Evolutionary conservation across 1,139 yeast species (phyloP), one percentile per base, ranked within the genome.

Genomic region (Scheffersomyces illinoinensis): DNA sequence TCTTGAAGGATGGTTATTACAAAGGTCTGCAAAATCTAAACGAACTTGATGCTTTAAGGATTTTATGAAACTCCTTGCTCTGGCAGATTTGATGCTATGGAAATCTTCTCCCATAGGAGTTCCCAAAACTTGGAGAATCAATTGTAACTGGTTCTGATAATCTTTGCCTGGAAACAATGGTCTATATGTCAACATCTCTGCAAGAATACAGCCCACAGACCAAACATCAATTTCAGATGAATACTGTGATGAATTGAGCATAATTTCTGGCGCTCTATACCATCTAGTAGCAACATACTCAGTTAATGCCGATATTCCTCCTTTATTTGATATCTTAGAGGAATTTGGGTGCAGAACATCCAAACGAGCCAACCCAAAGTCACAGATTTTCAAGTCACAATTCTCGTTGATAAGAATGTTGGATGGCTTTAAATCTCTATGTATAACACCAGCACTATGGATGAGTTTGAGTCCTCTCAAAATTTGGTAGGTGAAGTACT

Each of bases 391-490:
- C 70, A 95, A 82, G 76, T 95, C 98, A 77, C 98, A 95, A 75
- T 93, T 93, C 77, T 93, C 98, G 72, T 93, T 93, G 68, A 95
- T 91, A 62, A 95, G 82, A 62, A 95, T 91, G 75, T 95, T 95
- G 62, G 95, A 88, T 7, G 99, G 99, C 76, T 93, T 92, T 68
- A 93, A 81, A 76, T 95, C 99, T 66, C 98, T 85, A 73, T 95
- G 99, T 64, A 95, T 95, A 17, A 95, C 98, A 39, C 97, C 97
- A 0, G 98, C 98, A 8, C 97, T 90, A 75, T 95, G 99, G 58
- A 95, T 97, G 71, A 92, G 93, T 74, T 95, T 95, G 68, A 95
- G 82, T 1, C 98, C 99, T 64, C 98, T 84, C 63, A 93, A 80
- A 55, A 95, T 93, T 78, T 95, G 99, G 75, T 96, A 95, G 0